A percentile compares a stretch with the other conserved stretches of the same genome.
Evolutionary conservation across 2,329 filamentous ascomycete species (phyloP).

Genomic region (Apiospora pterosperma): DNA sequence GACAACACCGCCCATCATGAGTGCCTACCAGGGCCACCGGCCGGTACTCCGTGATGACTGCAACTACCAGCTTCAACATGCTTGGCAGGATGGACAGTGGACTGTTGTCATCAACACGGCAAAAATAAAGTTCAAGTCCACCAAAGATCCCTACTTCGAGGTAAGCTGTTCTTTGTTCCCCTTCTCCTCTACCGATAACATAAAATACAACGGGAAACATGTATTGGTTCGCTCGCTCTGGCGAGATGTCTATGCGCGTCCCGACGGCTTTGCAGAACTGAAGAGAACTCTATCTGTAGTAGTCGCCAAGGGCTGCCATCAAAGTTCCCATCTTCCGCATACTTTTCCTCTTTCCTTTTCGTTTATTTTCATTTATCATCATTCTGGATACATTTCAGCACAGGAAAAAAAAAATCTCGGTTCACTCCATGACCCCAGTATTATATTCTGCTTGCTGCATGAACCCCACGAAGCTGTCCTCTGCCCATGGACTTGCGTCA

Average conservation of each 20-base stretch:
- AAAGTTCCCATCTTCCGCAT: no score
- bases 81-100: slow-evolving; percentile 55
- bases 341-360: no score
- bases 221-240: neutral
- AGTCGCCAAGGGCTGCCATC: no score
- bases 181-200: neutral
- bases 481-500: neutral
- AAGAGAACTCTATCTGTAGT: neutral
- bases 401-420: no score
- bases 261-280: neutral
- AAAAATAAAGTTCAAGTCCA: slow-evolving; percentile 44
- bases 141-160: slow-evolving; percentile 55
- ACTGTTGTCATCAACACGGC: slow-evolving; percentile 46
- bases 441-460: neutral
- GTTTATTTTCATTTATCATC: neutral
- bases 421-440: neutral
- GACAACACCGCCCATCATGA: slow-evolving; percentile 10
- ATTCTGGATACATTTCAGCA: no score
- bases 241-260: slow-evolving; percentile 4
- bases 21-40: slow-evolving; percentile 6
- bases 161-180: slow-evolving; percentile 29
- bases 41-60: slow-evolving; percentile 14
- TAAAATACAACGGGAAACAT: neutral
- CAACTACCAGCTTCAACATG: slow-evolving; percentile 47
- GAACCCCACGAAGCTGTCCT: neutral